Percentiles rank a stretch among this genome's conserved stretches.
phyloP scores from a whole-genome alignment of 2,329 filamentous ascomycete genomes.

The Fusarium sp. region DNA sequence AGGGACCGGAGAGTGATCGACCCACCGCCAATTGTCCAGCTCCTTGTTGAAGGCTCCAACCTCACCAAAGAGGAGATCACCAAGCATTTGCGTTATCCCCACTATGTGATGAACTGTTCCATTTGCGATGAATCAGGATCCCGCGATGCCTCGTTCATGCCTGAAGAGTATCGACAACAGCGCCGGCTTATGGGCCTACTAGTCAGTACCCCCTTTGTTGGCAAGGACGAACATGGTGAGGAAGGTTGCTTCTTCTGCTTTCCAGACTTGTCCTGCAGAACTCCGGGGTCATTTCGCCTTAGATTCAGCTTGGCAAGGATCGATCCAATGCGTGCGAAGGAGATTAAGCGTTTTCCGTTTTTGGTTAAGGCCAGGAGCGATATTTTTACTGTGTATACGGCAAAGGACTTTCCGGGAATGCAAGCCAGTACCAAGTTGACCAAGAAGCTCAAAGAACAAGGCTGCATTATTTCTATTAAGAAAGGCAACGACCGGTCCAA shows the following conservation, averaged over 20 bases:
- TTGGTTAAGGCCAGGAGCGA: conserved; percentile 69
- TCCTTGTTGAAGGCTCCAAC: conserved; percentile 70
- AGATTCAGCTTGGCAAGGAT: conserved; percentile 80
- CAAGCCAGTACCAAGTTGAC: conserved; percentile 79
- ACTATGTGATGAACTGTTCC: conserved; percentile 80
- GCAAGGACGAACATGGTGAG: conserved; percentile 75
- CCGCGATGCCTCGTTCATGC: conserved; percentile 76
- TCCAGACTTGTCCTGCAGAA: conserved; percentile 82
- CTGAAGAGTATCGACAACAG: conserved; percentile 77
- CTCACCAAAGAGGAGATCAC: conserved; percentile 65
- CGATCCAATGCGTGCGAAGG: conserved; percentile 67
- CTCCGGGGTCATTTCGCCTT: conserved; percentile 79
- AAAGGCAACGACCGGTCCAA: conserved; percentile 79
- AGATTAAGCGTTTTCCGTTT: conserved; percentile 58
- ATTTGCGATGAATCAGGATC: conserved; percentile 77
- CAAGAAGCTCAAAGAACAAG: conserved; percentile 79
- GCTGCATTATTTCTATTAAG: conserved; percentile 86
- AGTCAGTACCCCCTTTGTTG: conserved; percentile 80
- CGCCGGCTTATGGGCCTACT: conserved; percentile 83
- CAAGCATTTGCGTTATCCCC: conserved; percentile 66
- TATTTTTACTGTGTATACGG: conserved; percentile 82
- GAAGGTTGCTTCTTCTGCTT: conserved; percentile 90
- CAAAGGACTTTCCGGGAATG: conserved; percentile 90
- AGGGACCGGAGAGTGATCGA: conserved; percentile 85
- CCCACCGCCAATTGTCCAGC: conserved; percentile 83